These are phyloP conservation scores for Fusarium sp. DNA, from an alignment of 2,329 filamentous ascomycete species.

Conservation along the genomic window DNA sequence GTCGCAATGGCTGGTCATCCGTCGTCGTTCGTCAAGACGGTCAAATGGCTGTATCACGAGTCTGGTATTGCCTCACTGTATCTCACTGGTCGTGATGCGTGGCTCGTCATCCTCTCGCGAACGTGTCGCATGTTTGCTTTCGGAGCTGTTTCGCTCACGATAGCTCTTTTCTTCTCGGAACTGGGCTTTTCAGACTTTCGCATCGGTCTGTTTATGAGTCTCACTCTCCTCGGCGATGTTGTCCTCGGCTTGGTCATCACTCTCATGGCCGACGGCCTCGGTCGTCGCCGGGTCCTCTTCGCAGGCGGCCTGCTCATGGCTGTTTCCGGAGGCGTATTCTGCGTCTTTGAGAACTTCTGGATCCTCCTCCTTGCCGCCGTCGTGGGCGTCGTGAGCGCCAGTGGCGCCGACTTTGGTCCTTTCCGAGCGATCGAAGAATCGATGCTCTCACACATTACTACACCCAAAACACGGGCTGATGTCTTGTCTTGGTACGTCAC, in stretches of 20 bases:
- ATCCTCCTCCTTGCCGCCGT: slow-evolving; percentile 68
- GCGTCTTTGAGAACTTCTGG: slow-evolving; percentile 68
- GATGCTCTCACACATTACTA: slow-evolving; percentile 70
- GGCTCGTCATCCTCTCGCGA: slow-evolving; percentile 49
- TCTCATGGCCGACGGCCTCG: slow-evolving; percentile 68
- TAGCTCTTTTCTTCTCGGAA: slow-evolving; percentile 71
- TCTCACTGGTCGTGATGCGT: slow-evolving; percentile 53
- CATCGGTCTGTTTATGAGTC: slow-evolving; percentile 74
- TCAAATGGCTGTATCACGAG: slow-evolving; percentile 54
- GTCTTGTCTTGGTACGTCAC: slow-evolving; percentile 77
- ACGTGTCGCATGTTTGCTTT: slow-evolving; percentile 72
- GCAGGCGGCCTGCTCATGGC: slow-evolving; percentile 68
- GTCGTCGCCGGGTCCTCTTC: slow-evolving; percentile 65
- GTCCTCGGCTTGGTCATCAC: slow-evolving; percentile 68
- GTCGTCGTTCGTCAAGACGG: slow-evolving; percentile 25
- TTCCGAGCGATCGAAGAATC: slow-evolving; percentile 76
- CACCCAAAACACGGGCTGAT: slow-evolving; percentile 65
- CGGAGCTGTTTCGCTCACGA: slow-evolving; percentile 69
- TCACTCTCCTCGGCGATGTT: slow-evolving; percentile 72
- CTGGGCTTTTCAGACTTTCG: slow-evolving; percentile 66
- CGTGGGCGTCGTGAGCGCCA: slow-evolving; percentile 71
- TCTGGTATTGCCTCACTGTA: slow-evolving; percentile 62
- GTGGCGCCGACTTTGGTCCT: slow-evolving; percentile 74
- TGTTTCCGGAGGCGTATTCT: slow-evolving; percentile 66
- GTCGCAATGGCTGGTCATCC: slow-evolving; percentile 12